Base-by-base conservation (phyloP, 208 protist species). In the Endotrypanum monterogeii region DNA sequence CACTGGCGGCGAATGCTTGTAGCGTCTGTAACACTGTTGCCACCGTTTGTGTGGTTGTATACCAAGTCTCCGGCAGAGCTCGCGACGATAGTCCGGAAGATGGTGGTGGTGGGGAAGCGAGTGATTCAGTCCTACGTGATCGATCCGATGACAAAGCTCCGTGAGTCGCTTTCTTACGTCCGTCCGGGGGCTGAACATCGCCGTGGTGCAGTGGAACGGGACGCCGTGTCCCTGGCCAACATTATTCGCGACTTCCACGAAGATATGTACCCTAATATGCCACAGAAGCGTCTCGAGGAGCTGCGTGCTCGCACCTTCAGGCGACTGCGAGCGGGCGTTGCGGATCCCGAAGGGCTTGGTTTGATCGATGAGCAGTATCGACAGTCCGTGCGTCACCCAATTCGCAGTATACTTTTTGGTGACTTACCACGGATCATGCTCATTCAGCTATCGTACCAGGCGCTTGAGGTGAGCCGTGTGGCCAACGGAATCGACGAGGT, bases 241-340 rank as follows among this genome's bases (percentile, higher is more conserved):
- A 90, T 96, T 44, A 91, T 96, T 50, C 77, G 82, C 14, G 91
- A 96, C 67, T 96, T 93, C 58, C 82, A 94, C 71, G 87, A 87
- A 44, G 86, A 94, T 78, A 87, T 91, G 80, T 90, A 87, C 72
- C 82, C 83, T 2, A 74, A 68, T 41, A 79, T 83, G 68, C 32
- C 78, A 16, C 67, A 82, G 63, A 69, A 62, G 3, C 61, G 80
- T 35, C 83, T 90, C 50, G 76, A 88, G 14, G 67, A 69, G 50
- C 37, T 93, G 62, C 91, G 83, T 0, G 67, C 80, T 16, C 63
- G 78, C 61, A 82, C 90, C 39, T 71, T 91, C 54, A 57, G 84
- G 25, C 71, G 80, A n/a, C 71, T 91, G 23, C 78, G 74, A 11
- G 71, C 65, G 12, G 90, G 90, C 39, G 74, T 90, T 11, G 83